phyloP scores from a whole-genome alignment of 2,329 filamentous ascomycete genomes.

The Rutstroemia sp. region DNA sequence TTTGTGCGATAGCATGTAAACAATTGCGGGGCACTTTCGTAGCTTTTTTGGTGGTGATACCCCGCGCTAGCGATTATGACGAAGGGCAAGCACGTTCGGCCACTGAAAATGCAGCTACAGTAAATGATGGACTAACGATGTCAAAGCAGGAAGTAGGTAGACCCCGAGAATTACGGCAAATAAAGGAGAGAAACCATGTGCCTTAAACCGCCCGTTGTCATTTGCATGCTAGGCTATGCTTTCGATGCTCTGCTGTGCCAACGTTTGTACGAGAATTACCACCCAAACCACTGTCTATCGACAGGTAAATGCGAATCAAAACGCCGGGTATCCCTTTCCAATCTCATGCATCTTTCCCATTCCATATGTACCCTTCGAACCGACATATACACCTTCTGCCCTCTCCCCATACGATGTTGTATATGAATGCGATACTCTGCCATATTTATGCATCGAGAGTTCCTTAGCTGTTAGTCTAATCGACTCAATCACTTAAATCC shows the following conservation, averaged over 20 bases:
- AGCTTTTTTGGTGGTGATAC: too few species aligned
- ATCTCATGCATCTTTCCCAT: neutral
- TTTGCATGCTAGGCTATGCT: neutral
- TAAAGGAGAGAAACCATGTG: neutral
- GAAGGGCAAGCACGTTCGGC: too few species aligned
- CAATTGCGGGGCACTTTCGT: too few species aligned
- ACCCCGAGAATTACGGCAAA: too few species aligned
- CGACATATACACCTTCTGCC: neutral
- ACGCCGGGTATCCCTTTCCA: slow-evolving; percentile 4
- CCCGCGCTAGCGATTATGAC: too few species aligned
- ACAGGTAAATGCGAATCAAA: neutral
- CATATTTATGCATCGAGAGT: too few species aligned
- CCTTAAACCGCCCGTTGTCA: neutral
- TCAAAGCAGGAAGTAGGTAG: too few species aligned
- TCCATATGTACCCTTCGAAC: neutral
- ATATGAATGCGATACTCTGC: too few species aligned
- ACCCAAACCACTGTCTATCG: neutral
- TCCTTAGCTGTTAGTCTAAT: neutral
- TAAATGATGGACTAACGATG: too few species aligned
- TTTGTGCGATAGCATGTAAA: too few species aligned
- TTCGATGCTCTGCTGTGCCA: neutral
- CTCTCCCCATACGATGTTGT: neutral
- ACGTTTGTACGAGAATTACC: neutral
- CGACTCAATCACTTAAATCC: slow-evolving; percentile 7
- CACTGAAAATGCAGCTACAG: too few species aligned